Conservation (phyloP, 2,329 filamentous ascomycete genomes). For the Aspergillus calidoustus region DNA sequence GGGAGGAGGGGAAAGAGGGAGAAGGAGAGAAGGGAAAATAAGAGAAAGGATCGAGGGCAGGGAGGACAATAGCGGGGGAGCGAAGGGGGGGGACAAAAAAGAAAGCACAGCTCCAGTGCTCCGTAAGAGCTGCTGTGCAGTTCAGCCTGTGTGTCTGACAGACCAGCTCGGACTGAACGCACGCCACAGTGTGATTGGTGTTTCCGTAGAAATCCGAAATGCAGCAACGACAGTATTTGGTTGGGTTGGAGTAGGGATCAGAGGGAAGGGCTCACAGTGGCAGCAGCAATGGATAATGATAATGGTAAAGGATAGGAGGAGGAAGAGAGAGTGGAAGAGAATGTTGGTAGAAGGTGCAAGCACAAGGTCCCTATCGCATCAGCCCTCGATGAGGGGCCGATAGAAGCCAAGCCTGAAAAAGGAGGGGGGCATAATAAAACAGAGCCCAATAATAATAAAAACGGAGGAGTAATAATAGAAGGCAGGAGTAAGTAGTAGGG, state of each 20-base stretch:
- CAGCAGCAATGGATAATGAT: background rate
- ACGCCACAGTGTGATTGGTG: constrained; percentile 22
- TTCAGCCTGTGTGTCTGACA: constrained; percentile 17
- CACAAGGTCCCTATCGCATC: constrained; percentile 12
- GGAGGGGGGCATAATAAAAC: constrained; percentile 4
- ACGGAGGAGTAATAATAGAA: constrained; percentile 15
- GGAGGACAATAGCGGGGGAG: constrained; percentile 21
- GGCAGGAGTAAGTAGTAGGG: constrained; percentile 6
- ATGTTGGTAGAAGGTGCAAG: background rate
- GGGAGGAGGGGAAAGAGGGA: constrained; percentile 4
- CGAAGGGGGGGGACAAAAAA: constrained; percentile 15
- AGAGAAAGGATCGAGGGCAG: constrained; percentile 13
- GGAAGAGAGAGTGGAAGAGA: constrained; percentile 3
- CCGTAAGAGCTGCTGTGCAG: constrained; percentile 14
- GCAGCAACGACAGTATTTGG: constrained; percentile 6
- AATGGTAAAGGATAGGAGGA: constrained; percentile 14
- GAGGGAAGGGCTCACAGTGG: constrained; percentile 7
- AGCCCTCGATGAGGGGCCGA: constrained; percentile 2
- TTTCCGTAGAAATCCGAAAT: constrained; percentile 22
- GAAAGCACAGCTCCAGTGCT: constrained; percentile 15
- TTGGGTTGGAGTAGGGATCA: constrained; percentile 11
- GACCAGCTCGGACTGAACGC: constrained; percentile 14
- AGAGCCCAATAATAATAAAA: constrained; percentile 12
- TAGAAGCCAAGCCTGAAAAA: constrained; percentile 10
- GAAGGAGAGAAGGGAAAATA: constrained; percentile 11